Conservation (phyloP, 176 grass and related monocot species). For the Musa itinerans region DNA sequence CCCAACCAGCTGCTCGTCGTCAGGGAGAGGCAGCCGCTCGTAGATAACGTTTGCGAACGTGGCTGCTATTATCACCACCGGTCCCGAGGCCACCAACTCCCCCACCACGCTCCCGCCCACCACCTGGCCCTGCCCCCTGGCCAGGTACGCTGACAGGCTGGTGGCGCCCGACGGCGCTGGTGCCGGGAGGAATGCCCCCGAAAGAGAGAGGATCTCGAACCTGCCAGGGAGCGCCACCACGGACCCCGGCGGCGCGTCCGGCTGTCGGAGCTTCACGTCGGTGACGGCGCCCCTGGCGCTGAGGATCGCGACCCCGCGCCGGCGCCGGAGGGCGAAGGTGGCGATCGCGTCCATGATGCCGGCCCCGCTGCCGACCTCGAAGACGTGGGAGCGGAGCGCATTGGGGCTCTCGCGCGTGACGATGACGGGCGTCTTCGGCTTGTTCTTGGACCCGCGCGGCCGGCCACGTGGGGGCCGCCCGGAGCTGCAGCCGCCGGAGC, state of each 20-base stretch:
- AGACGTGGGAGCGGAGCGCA: slow-evolving; percentile 81
- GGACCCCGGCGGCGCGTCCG: slow-evolving; percentile 24
- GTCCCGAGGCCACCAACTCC: slow-evolving; percentile 67
- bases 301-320: slow-evolving; percentile 76
- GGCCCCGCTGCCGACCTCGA: slow-evolving; percentile 72
- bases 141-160: slow-evolving; percentile 69
- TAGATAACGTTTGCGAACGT: slow-evolving; percentile 82
- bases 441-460: slow-evolving; percentile 87
- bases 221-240: slow-evolving; percentile 51
- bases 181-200: slow-evolving; percentile 71
- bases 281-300: slow-evolving; percentile 80
- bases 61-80: slow-evolving; percentile 87
- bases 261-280: slow-evolving; percentile 69
- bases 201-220: slow-evolving; percentile 75
- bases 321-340: slow-evolving; percentile 61
- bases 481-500: neutral
- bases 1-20: slow-evolving; percentile 35
- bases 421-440: slow-evolving; percentile 68
- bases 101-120: slow-evolving; percentile 76
- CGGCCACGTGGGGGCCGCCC: slow-evolving; percentile 56
- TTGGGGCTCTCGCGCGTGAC: slow-evolving; percentile 78
- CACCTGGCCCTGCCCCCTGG: slow-evolving; percentile 65
- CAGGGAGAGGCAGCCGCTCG: slow-evolving; percentile 65
- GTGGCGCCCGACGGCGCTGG: slow-evolving; percentile 56
- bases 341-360: slow-evolving; percentile 77